Conservation (phyloP, 2,329 filamentous ascomycete genomes). For the Colletotrichum sidae region DNA sequence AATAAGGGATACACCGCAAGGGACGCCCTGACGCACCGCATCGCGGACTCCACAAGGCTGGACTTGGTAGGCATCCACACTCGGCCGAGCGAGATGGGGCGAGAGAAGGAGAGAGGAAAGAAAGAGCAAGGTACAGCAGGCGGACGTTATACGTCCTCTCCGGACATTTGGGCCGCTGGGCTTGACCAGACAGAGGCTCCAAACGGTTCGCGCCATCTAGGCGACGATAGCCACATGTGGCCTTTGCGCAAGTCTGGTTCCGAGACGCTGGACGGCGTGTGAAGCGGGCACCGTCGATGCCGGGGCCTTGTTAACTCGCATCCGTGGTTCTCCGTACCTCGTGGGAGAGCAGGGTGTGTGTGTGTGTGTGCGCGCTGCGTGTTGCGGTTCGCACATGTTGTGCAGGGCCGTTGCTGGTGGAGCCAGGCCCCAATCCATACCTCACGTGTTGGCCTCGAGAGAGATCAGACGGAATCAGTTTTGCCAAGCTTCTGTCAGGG, state of each 20-base stretch:
- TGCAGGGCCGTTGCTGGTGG: constrained; percentile 14
- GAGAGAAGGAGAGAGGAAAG: too few relatives aligned
- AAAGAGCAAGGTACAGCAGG: not conserved
- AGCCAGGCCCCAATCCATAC: constrained; percentile 14
- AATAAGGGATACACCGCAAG: constrained; percentile 26
- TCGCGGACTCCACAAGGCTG: constrained; percentile 29
- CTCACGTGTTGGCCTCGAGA: not conserved
- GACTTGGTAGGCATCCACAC: constrained; percentile 8
- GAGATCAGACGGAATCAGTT: constrained; percentile 30
- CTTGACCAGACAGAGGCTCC: not conserved
- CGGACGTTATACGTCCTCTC: constrained; percentile 8
- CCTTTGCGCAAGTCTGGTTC: not conserved
- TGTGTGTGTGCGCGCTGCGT: too few relatives aligned
- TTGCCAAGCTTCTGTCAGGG: constrained; percentile 30
- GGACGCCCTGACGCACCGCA: constrained; percentile 15
- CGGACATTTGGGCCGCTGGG: constrained; percentile 6
- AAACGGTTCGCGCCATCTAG: constrained; percentile 11
- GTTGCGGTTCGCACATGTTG: constrained; percentile 2
- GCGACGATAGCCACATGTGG: constrained; percentile 20
- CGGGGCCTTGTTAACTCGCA: constrained; percentile 28
- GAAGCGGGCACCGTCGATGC: constrained; percentile 23
- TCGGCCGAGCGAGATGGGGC: constrained; percentile 18
- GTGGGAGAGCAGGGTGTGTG: too few relatives aligned
- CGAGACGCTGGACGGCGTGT: constrained; percentile 13
- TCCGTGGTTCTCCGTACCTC: constrained; percentile 2